phyloP scores from a whole-genome alignment of 2,329 filamentous ascomycete genomes.

The Exophiala spinifera region DNA sequence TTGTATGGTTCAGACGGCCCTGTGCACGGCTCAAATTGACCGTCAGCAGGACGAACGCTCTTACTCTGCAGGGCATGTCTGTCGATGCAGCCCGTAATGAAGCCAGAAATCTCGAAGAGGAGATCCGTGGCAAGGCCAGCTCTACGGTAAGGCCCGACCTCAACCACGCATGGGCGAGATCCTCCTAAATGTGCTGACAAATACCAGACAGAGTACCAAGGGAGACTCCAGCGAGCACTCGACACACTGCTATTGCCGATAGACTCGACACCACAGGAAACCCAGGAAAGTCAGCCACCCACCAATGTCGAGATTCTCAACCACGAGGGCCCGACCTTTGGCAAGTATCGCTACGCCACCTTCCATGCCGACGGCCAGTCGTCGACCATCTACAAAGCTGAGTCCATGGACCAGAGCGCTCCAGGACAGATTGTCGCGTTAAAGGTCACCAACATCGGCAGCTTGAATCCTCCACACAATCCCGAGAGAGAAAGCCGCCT shows the following conservation, averaged over 20 bases:
- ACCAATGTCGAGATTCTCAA: constrained; percentile 29
- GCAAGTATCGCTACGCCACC: constrained; percentile 55
- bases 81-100: constrained; percentile 49
- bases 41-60: constrained; percentile 46
- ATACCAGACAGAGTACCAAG: constrained; percentile 57
- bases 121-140: constrained; percentile 57
- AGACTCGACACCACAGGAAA: constrained; percentile 27
- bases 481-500: constrained; percentile 76
- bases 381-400: constrained; percentile 75
- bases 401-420: constrained; percentile 34
- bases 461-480: constrained; percentile 79
- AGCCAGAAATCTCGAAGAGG: constrained; percentile 65
- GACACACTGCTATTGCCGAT: constrained; percentile 33
- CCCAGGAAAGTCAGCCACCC: constrained; percentile 19
- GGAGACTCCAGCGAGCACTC: constrained; percentile 40
- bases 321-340: constrained; percentile 45
- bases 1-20: constrained; percentile 48
- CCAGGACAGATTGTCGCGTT: constrained; percentile 60
- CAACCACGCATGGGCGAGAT: not conserved
- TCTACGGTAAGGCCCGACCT: constrained; percentile 51
- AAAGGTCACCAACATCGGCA: constrained; percentile 76
- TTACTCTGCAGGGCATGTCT: constrained; percentile 42
- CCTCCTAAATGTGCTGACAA: constrained; percentile 30
- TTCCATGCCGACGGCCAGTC: constrained; percentile 68
- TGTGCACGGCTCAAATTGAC: constrained; percentile 14